Base-by-base conservation (phyloP, 139 green algal genomes). In the Pleodorina starrii region DNA sequence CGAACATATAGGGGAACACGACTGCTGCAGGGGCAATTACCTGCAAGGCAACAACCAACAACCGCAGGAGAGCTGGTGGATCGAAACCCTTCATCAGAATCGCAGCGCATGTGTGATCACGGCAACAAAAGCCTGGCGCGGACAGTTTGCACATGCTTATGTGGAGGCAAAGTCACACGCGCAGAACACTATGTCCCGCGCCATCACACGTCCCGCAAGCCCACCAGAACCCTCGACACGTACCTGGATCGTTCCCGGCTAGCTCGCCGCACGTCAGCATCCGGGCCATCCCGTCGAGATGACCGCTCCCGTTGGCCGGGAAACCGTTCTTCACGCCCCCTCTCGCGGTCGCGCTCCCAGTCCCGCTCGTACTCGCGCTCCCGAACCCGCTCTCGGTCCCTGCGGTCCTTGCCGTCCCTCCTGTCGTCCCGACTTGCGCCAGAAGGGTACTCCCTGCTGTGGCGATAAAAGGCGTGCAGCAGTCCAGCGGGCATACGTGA, bases 191-290 rank as follows among this genome's bases (percentile, higher is more conserved):
- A n/a, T n/a, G n/a, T n/a, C n/a, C n/a, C n/a, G n/a, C n/a, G n/a
- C n/a, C n/a, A n/a, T n/a, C n/a, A n/a, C n/a, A n/a, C n/a, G n/a
- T n/a, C n/a, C n/a, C n/a, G n/a, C n/a, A n/a, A n/a, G n/a, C n/a
- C n/a, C n/a, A n/a, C n/a, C n/a, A n/a, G n/a, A n/a, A n/a, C n/a
- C n/a, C n/a, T n/a, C n/a, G n/a, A 66, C 54, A 66, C 54, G 54
- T 25, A 80, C 72, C 72, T 54, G 11, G 72, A 80, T 38, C 72
- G 72, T 40, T 80, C 72, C 35, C 72, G 40, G 43, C 72, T 80
- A 21, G 72, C 42, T 25, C 69, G 46, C 72, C 72, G 10, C 72
- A 29, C 11, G 25, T 32, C 29, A 21, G 5, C 72, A 0, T 80
- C 72, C 6, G 72, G 10, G 19, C 40, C 72, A 6, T 82, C 43